These are phyloP conservation scores for Linum lewisii DNA, from an alignment of 345 rosid genomes.

Conservation along the genomic window DNA sequence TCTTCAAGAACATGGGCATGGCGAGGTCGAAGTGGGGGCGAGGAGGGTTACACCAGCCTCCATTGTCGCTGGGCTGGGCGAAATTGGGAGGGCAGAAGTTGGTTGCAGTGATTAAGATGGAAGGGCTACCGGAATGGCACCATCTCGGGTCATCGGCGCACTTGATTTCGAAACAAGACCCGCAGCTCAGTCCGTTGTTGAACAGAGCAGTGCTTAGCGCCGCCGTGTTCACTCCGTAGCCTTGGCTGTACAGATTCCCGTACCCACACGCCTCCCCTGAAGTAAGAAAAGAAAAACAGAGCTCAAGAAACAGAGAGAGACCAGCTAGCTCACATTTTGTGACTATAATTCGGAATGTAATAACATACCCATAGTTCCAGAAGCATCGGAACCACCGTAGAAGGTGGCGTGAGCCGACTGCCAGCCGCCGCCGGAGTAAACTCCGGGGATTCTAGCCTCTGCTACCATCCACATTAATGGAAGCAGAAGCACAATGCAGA, in stretches of 20 bases:
- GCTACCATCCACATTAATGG: not conserved
- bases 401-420: slow-evolving; percentile 82
- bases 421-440: slow-evolving; percentile 58
- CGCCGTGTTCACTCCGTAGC: slow-evolving; percentile 58
- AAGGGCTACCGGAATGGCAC: slow-evolving; percentile 61
- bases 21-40: slow-evolving; percentile 65
- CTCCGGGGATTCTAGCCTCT: slow-evolving; percentile 73
- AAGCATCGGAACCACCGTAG: slow-evolving; percentile 82
- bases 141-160: slow-evolving; percentile 41
- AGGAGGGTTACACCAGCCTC: slow-evolving; percentile 91
- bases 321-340: not conserved
- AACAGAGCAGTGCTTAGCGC: slow-evolving; percentile 65
- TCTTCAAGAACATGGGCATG: slow-evolving; percentile 67
- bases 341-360: no score
- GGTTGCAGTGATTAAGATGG: slow-evolving; percentile 55
- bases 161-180: slow-evolving; percentile 53
- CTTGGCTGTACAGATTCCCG: slow-evolving; percentile 61
- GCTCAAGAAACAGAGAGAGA: slow-evolving; percentile 3
- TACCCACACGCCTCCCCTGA: slow-evolving; percentile 67
- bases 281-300: not conserved
- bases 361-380: slow-evolving; percentile 74
- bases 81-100: slow-evolving; percentile 62
- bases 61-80: slow-evolving; percentile 51
- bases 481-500: no score
- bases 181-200: slow-evolving; percentile 54